These are phyloP conservation scores for Gracilaria vermiculophylla DNA, from an alignment of 23 red algal species.

Conservation along the genomic window DNA sequence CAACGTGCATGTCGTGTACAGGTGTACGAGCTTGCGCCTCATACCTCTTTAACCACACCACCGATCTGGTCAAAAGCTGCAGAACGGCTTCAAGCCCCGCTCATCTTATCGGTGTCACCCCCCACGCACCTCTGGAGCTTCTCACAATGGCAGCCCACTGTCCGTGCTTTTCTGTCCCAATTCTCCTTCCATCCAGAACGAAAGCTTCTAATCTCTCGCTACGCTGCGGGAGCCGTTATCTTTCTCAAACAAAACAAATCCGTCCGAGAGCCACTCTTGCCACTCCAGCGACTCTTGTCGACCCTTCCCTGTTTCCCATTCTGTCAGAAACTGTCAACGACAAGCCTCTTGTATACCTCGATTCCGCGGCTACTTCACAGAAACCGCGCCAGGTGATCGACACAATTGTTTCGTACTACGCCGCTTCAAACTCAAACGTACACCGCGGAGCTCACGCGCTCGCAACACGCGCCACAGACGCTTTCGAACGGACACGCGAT, in stretches of 20 bases:
- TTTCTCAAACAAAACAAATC: background rate
- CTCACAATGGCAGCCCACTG: background rate
- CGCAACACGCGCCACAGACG: conserved; percentile 88
- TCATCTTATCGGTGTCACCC: too few relatives aligned
- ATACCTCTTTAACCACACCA: too few relatives aligned
- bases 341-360: conserved; percentile 90
- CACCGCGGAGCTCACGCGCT: conserved; percentile 95
- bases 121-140: background rate
- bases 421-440: conserved; percentile 86
- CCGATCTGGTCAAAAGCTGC: too few relatives aligned
- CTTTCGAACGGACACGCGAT: conserved; percentile 81
- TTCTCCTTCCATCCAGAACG: background rate
- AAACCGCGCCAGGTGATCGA: conserved; percentile 93
- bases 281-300: background rate
- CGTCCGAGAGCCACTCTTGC: background rate
- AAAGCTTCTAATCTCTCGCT: background rate
- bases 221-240: background rate
- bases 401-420: conserved; percentile 84
- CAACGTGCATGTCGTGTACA: background rate
- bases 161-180: background rate
- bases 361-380: conserved; percentile 98
- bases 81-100: too few relatives aligned
- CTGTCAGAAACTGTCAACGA: conserved; percentile 60
- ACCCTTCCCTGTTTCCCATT: conserved; percentile 56
- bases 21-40: background rate